A percentile compares a stretch with the other conserved stretches of the same genome.
phyloP scores from a whole-genome alignment of 2,329 filamentous ascomycete genomes.

The Curvularia sp. region DNA sequence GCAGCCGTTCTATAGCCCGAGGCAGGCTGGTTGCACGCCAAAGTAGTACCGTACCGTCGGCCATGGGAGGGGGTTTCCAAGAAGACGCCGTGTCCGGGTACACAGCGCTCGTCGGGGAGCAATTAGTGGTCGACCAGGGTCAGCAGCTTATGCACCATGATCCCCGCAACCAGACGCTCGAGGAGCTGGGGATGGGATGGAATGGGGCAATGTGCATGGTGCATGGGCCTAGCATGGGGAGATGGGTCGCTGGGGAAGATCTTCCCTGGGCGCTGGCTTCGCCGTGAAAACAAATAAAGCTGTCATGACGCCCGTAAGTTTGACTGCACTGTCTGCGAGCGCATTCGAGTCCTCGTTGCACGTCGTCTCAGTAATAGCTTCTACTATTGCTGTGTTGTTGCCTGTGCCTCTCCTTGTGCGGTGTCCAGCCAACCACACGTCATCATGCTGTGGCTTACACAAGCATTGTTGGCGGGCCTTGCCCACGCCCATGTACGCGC shows the following conservation, averaged over 20 bases:
- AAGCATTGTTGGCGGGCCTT: slow-evolving; percentile 43
- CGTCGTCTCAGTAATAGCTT: slow-evolving; percentile 20
- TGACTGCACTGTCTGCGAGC: slow-evolving; percentile 14
- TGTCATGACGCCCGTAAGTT: slow-evolving; percentile 22
- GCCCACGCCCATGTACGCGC: slow-evolving; percentile 41
- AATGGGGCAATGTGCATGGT: slow-evolving; percentile 12
- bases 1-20: background rate
- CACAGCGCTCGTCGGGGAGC: slow-evolving; percentile 3
- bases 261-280: slow-evolving; percentile 13
- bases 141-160: slow-evolving; percentile 28
- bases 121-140: slow-evolving; percentile 22
- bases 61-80: background rate
- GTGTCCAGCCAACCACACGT: slow-evolving; percentile 29
- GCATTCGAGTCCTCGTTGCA: slow-evolving; percentile 24
- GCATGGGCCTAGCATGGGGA: slow-evolving; percentile 18
- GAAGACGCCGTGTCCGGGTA: slow-evolving; percentile 3
- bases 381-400: slow-evolving; percentile 20
- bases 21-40: background rate
- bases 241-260: slow-evolving; percentile 24
- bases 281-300: slow-evolving; percentile 24
- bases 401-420: slow-evolving; percentile 13
- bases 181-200: slow-evolving; percentile 16
- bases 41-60: background rate
- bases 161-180: slow-evolving; percentile 23
- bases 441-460: slow-evolving; percentile 48